A percentile compares a stretch with the other conserved stretches of the same genome.
These are phyloP conservation scores for Lithospermum erythrorhizon DNA, from an alignment of 257 asterid species.

Conservation along the genomic window DNA sequence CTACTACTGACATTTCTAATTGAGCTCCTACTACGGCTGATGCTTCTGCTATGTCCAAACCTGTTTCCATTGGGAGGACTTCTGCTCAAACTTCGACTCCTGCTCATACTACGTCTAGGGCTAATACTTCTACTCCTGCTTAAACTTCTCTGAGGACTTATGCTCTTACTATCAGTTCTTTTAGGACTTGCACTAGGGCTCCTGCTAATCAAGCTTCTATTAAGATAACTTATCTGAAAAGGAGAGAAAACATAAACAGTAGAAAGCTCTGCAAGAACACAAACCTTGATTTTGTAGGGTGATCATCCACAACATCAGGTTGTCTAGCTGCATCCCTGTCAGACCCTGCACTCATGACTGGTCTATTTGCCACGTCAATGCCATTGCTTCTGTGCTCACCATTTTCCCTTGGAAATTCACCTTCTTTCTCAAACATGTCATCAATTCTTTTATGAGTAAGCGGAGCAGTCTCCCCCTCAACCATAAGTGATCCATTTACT, in stretches of 20 bases:
- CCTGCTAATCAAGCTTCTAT: slow-evolving; percentile 42
- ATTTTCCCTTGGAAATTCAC: slow-evolving; percentile 75
- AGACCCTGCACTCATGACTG: slow-evolving; percentile 39
- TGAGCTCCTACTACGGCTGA: slow-evolving; percentile 27
- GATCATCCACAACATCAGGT: slow-evolving; percentile 66
- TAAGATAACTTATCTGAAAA: slow-evolving; percentile 12
- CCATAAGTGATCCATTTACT: slow-evolving; percentile 41
- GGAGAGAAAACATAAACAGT: slow-evolving; percentile 15
- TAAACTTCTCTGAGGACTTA: slow-evolving; percentile 59
- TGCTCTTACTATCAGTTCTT: slow-evolving; percentile 62
- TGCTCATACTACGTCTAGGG: slow-evolving; percentile 34
- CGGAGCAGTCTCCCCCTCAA: slow-evolving; percentile 30
- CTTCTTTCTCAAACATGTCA: slow-evolving; percentile 56
- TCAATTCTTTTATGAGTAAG: slow-evolving; percentile 32
- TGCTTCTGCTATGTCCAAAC: slow-evolving; percentile 15
- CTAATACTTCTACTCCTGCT: slow-evolving; percentile 41
- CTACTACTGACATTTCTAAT: slow-evolving; percentile 30
- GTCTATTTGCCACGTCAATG: slow-evolving; percentile 30
- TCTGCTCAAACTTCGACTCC: slow-evolving; percentile 52
- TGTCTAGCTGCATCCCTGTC: slow-evolving; percentile 46
- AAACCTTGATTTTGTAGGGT: slow-evolving; percentile 77
- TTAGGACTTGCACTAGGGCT: slow-evolving; percentile 65
- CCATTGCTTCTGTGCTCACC: slow-evolving; percentile 72
- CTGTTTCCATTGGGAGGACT: slow-evolving; percentile 33
- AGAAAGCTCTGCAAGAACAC: slow-evolving; percentile 10